A percentile compares a stretch with the other conserved stretches of the same genome.
Evolutionary conservation across 306 rosid species (phyloP).

Genomic region (Parietaria judaica): DNA sequence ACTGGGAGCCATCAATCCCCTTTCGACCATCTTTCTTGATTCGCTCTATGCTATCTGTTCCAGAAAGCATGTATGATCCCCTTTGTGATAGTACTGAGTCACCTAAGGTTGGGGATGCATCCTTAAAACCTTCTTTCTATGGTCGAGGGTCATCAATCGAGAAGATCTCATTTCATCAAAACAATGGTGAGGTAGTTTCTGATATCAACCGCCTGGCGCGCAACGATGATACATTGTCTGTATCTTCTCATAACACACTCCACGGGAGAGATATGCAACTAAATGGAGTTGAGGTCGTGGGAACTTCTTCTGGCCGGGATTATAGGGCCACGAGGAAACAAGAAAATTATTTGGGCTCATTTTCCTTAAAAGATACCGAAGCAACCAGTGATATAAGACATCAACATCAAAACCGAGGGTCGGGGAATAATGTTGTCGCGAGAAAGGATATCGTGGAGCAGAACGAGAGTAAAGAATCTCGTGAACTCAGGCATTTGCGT

Average conservation of each 20-base stretch:
- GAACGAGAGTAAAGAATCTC: slow-evolving; percentile 44
- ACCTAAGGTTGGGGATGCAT: slow-evolving; percentile 57
- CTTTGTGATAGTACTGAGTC: slow-evolving; percentile 61
- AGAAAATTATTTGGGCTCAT: slow-evolving; percentile 24
- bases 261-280: slow-evolving; percentile 36
- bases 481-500: slow-evolving; percentile 45
- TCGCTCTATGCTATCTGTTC: slow-evolving; percentile 43
- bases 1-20: slow-evolving; percentile 95
- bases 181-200: slow-evolving; percentile 33
- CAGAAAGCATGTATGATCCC: slow-evolving; percentile 59
- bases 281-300: slow-evolving; percentile 49
- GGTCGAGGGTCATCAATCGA: slow-evolving; percentile 36
- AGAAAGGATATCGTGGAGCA: slow-evolving; percentile 39
- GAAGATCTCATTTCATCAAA: slow-evolving; percentile 28
- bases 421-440: slow-evolving; percentile 29
- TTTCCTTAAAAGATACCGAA: slow-evolving; percentile 26
- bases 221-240: slow-evolving; percentile 60
- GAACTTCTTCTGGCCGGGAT: slow-evolving; percentile 38
- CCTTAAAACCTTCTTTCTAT: slow-evolving; percentile 45
- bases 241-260: slow-evolving; percentile 62
- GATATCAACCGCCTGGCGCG: slow-evolving; percentile 41
- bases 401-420: slow-evolving; percentile 41
- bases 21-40: slow-evolving; percentile 75
- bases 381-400: slow-evolving; percentile 27
- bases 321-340: slow-evolving; percentile 32